A percentile compares a stretch with the other conserved stretches of the same genome.
phyloP scores from a whole-genome alignment of 345 rosid genomes.

The Brassica juncea region DNA sequence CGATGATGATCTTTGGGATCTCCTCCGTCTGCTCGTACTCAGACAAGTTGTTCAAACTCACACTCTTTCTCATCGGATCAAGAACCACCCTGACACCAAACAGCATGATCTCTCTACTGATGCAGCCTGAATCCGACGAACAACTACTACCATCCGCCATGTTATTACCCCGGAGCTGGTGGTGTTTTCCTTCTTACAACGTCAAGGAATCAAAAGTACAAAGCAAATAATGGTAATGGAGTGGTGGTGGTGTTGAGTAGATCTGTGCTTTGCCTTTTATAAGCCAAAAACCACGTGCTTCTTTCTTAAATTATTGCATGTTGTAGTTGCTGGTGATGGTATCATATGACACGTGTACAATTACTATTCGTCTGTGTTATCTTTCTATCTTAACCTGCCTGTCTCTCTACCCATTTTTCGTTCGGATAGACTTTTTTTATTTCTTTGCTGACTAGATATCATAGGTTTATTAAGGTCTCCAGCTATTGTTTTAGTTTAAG shows the following conservation, averaged over 20 bases:
- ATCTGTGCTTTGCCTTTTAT: conserved; percentile 22
- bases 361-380: background rate
- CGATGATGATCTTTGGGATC: conserved; percentile 13
- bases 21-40: conserved; percentile 63
- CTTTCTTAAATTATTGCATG: conserved; percentile 21
- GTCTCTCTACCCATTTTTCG: conserved; percentile 18
- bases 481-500: background rate
- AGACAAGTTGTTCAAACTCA: conserved; percentile 80
- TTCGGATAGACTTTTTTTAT: conserved; percentile 29
- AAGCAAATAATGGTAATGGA: conserved; percentile 28
- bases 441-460: conserved; percentile 22
- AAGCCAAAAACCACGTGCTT: conserved; percentile 36
- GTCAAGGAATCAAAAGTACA: conserved; percentile 34
- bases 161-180: background rate
- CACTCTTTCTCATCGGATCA: conserved; percentile 91
- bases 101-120: conserved; percentile 70
- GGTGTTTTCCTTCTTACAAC: background rate
- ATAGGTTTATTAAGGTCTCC: background rate
- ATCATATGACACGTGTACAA: background rate
- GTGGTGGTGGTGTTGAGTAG: conserved; percentile 9
- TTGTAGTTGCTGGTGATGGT: conserved; percentile 9
- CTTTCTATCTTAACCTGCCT: background rate
- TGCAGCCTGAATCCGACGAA: conserved; percentile 33
- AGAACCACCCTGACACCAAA: conserved; percentile 90
- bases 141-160: conserved; percentile 33